These are phyloP conservation scores for Croton setiger DNA, from an alignment of 441 rosid genomes.

Conservation along the genomic window DNA sequence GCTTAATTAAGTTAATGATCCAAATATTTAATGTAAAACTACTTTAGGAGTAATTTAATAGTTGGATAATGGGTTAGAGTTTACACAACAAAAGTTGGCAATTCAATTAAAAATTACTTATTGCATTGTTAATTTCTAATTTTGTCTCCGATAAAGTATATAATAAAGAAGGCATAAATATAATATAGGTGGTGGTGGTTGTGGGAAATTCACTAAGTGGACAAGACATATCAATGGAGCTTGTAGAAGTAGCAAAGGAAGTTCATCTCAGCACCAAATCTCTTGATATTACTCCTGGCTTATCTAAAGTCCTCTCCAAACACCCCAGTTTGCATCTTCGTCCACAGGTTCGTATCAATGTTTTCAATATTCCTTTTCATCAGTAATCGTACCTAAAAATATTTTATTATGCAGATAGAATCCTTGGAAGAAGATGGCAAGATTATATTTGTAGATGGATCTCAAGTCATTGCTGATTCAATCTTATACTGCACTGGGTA, in stretches of 20 bases:
- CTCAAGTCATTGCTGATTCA: constrained; percentile 59
- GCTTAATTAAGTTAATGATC: too few relatives aligned
- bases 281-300: constrained; percentile 48
- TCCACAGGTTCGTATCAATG: constrained; percentile 46
- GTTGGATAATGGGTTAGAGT: too few relatives aligned
- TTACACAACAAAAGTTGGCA: too few relatives aligned
- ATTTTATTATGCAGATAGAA: constrained; percentile 44
- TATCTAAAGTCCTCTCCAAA: constrained; percentile 79
- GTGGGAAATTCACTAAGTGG: constrained; percentile 84
- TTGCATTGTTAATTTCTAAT: too few relatives aligned
- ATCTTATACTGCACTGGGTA: constrained; percentile 93
- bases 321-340: constrained; percentile 51
- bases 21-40: too few relatives aligned
- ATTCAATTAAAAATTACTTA: too few relatives aligned
- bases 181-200: constrained; percentile 65
- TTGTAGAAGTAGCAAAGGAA: constrained; percentile 69
- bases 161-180: too few relatives aligned
- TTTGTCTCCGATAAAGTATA: too few relatives aligned
- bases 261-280: constrained; percentile 74
- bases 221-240: constrained; percentile 91
- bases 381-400: too few relatives aligned
- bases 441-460: constrained; percentile 56
- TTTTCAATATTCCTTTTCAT: too few relatives aligned
- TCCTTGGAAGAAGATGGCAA: constrained; percentile 61
- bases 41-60: too few relatives aligned